A percentile compares a stretch with the other conserved stretches of the same genome.
Conservation (phyloP, 495 filamentous ascomycete species). For the Tuber calosporum region DNA sequence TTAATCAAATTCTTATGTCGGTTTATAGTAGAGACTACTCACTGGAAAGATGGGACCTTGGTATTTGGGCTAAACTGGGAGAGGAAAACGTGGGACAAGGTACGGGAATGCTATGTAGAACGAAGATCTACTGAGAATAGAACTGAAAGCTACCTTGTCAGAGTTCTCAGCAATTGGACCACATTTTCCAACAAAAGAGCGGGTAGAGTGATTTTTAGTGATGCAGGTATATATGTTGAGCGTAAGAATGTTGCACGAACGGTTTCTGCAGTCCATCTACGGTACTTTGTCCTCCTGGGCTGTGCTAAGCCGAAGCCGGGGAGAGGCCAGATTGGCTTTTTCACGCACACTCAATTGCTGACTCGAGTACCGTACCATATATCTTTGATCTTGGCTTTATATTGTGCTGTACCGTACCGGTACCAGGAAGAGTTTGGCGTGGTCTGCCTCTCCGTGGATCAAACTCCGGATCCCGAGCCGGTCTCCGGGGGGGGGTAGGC, state of each 20-base stretch:
- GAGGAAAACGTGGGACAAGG: neutral
- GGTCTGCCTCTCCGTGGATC: neutral
- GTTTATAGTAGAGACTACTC: neutral
- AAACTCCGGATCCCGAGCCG: neutral
- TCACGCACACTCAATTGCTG: neutral
- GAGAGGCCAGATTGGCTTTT: neutral
- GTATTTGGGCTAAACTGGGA: neutral
- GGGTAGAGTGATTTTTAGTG: neutral
- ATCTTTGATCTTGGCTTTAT: neutral
- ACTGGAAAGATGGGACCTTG: neutral
- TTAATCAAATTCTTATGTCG: neutral
- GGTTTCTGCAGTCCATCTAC: neutral
- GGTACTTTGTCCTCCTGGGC: neutral
- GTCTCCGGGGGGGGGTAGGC: neutral
- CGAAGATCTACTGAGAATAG: neutral
- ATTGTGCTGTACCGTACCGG: neutral
- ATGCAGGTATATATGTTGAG: neutral
- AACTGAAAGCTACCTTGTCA: neutral
- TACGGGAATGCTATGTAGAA: neutral
- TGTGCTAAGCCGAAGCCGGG: neutral
- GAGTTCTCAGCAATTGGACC: neutral
- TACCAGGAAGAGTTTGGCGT: neutral
- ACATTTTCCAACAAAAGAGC: neutral
- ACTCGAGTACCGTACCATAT: no score
- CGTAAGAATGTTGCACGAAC: neutral